Conservation (phyloP, 352 stramenopile species). For the Pythium utonaiense region DNA sequence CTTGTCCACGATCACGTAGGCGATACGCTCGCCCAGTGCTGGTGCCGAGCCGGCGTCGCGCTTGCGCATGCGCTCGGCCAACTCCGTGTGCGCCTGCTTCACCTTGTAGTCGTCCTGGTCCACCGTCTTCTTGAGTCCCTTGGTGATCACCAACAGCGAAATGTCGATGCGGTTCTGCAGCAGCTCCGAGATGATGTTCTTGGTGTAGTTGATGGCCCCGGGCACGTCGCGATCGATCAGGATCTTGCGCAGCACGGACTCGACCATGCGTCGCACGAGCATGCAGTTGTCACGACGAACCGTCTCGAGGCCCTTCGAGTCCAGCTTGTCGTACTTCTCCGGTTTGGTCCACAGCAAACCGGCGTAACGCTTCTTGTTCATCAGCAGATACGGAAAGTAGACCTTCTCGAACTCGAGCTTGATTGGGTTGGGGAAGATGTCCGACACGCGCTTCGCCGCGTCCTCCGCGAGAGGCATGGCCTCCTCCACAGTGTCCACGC, state of each 20-base stretch:
- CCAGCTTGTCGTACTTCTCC: constrained; percentile 99
- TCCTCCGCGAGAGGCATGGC: constrained; percentile 98
- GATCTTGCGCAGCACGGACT: constrained; percentile 98
- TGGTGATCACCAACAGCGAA: constrained; percentile 99
- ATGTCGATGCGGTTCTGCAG: constrained; percentile 99
- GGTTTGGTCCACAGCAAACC: constrained; percentile 78
- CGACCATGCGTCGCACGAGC: constrained; percentile 96
- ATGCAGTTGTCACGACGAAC: constrained; percentile 99
- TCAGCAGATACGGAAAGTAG: constrained; percentile 99
- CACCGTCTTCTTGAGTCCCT: constrained; percentile 97
- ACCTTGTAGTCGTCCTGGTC: constrained; percentile 98
- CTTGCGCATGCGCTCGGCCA: constrained; percentile 98
- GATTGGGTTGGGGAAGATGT: constrained; percentile 97
- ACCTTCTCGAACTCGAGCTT: constrained; percentile 99
- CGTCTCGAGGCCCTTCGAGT: constrained; percentile 98
- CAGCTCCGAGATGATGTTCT: constrained; percentile 96
- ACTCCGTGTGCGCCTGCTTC: constrained; percentile 99
- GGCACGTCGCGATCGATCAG: constrained; percentile 96
- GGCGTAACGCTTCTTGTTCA: constrained; percentile 99
- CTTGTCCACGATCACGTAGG: constrained; percentile 99
- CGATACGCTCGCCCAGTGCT: constrained; percentile 97
- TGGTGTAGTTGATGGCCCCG: constrained; percentile 96
- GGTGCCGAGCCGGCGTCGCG: constrained; percentile 96
- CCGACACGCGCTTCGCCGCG: constrained; percentile 93
- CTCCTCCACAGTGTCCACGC: constrained; percentile 92